phyloP scores from a whole-genome alignment of 352 stramenopile species.

The Pythium phragmiticola region DNA sequence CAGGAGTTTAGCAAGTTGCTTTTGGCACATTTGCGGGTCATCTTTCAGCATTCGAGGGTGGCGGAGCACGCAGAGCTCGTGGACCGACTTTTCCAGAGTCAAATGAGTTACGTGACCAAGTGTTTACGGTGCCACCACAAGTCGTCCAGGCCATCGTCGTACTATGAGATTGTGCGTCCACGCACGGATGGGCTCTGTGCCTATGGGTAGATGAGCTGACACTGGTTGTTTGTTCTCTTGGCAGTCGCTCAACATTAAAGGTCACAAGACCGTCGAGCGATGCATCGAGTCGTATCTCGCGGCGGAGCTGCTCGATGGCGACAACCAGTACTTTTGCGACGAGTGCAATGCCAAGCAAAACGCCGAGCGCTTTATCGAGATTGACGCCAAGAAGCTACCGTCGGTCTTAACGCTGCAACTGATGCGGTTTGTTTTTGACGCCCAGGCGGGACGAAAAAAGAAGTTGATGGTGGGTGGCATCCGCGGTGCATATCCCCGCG shows the following conservation, averaged over 20 bases:
- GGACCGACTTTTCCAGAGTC: conserved; percentile 73
- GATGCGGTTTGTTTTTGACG: conserved; percentile 87
- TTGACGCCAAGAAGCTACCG: conserved; percentile 54
- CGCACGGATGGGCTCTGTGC: not conserved
- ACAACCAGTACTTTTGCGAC: conserved; percentile 89
- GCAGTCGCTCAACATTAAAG: conserved; percentile 85
- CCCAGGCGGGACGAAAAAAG: conserved; percentile 68
- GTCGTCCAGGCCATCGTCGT: conserved; percentile 64
- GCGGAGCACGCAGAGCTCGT: conserved; percentile 62
- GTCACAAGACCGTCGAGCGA: conserved; percentile 66
- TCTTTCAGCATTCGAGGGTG: conserved; percentile 68
- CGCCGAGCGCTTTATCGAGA: conserved; percentile 69
- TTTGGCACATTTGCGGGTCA: conserved; percentile 69
- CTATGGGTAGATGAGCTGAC: not conserved
- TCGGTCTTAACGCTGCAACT: conserved; percentile 79
- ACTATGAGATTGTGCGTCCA: conserved; percentile 75
- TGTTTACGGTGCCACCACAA: conserved; percentile 69
- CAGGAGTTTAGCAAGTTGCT: conserved; percentile 89
- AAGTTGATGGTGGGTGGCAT: conserved; percentile 68
- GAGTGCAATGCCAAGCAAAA: conserved; percentile 73
- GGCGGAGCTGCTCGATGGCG: conserved; percentile 70
- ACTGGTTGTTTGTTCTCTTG: not conserved
- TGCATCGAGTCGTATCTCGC: conserved; percentile 74
- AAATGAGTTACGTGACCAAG: conserved; percentile 85
- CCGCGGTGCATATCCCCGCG: too few relatives aligned